Conservation (phyloP, 257 asterid genomes). For the Petrea volubilis region DNA sequence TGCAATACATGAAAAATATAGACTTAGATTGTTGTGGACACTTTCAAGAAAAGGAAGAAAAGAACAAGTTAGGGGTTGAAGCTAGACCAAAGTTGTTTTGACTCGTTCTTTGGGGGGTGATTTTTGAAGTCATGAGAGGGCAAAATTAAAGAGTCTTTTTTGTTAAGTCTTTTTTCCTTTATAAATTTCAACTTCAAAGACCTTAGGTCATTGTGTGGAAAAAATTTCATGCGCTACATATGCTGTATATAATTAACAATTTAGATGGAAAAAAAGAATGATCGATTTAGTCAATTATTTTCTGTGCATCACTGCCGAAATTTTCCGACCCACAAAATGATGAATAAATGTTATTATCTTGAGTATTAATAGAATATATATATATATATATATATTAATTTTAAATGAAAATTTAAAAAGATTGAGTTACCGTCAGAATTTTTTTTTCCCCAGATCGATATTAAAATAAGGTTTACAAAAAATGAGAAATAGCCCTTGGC, state of each 20-base stretch:
- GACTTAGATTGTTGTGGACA: constrained; percentile 1
- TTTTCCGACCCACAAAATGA: no score
- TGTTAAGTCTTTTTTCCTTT: background rate
- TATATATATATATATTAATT: no score
- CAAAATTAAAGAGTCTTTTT: constrained; percentile 10
- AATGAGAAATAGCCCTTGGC: background rate
- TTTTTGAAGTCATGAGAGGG: constrained; percentile 26
- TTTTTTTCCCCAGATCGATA: no score
- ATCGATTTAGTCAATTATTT: background rate
- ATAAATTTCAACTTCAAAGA: constrained; percentile 1
- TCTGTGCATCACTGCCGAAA: background rate
- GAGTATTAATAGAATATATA: no score
- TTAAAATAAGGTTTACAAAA: no score
- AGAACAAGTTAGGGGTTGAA: background rate
- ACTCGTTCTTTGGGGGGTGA: constrained; percentile 9
- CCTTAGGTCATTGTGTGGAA: constrained; percentile 28
- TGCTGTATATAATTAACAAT: constrained; percentile 14
- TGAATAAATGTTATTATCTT: no score
- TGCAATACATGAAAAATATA: background rate
- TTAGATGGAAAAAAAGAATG: constrained; percentile 7
- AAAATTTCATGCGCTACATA: background rate
- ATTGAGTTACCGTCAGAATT: no score
- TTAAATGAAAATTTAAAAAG: no score
- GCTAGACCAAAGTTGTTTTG: constrained; percentile 27
- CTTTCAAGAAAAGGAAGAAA: background rate